Evolutionary conservation across 352 stramenopile species (phyloP).

Genomic region (Pythium periplocum): DNA sequence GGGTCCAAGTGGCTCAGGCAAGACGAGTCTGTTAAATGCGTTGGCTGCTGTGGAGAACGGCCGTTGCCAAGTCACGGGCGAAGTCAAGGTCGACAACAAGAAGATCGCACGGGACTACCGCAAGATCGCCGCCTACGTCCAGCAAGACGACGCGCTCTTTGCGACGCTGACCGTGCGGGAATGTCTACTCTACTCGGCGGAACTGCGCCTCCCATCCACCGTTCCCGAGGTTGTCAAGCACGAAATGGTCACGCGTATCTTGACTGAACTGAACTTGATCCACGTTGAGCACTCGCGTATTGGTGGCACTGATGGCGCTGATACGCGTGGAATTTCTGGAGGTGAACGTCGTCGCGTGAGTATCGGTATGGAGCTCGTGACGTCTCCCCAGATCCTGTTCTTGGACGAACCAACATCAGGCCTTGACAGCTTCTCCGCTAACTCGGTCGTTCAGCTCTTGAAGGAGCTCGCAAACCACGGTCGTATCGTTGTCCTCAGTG

Average conservation of each 20-base stretch:
- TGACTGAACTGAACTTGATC: slow-evolving; percentile 66
- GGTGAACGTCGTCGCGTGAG: slow-evolving; percentile 91
- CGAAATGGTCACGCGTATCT: slow-evolving; percentile 62
- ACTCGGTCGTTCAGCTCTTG: slow-evolving; percentile 89
- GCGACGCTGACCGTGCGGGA: slow-evolving; percentile 80
- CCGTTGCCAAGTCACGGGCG: slow-evolving; percentile 37
- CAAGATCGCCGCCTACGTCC: slow-evolving; percentile 78
- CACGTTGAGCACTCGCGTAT: slow-evolving; percentile 64
- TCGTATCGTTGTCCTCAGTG: slow-evolving; percentile 79
- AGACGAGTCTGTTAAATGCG: slow-evolving; percentile 80
- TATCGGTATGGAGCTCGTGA: slow-evolving; percentile 93
- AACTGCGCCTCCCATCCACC: slow-evolving; percentile 53
- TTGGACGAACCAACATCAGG: slow-evolving; percentile 92
- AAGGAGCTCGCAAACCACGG: slow-evolving; percentile 76
- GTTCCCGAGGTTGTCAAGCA: slow-evolving; percentile 51
- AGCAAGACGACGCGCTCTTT: slow-evolving; percentile 84
- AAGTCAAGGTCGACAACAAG: slow-evolving; percentile 57
- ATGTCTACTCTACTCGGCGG: slow-evolving; percentile 77
- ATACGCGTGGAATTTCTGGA: slow-evolving; percentile 87
- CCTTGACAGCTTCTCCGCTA: slow-evolving; percentile 87
- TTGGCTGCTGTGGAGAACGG: slow-evolving; percentile 71
- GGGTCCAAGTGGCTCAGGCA: slow-evolving; percentile 74
- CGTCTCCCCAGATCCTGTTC: slow-evolving; percentile 80
- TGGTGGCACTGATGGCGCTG: slow-evolving; percentile 24
- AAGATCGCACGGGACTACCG: slow-evolving; percentile 56